Conservation (phyloP, 352 stramenopile genomes). For the Globisporangium splendens region DNA sequence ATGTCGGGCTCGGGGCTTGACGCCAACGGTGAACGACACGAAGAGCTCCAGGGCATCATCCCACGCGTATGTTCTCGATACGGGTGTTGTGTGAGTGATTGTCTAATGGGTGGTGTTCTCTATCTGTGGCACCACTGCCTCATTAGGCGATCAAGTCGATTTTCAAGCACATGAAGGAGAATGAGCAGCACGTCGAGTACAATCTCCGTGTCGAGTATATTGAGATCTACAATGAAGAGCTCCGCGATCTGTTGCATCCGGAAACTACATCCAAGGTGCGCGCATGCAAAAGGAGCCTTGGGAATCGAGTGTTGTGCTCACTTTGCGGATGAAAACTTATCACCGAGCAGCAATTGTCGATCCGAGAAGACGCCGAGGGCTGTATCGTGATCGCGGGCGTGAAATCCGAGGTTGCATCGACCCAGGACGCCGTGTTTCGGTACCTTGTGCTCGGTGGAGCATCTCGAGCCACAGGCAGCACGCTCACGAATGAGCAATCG, state of each 20-base stretch:
- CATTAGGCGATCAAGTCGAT: slow-evolving; percentile 61
- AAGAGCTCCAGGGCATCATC: slow-evolving; percentile 79
- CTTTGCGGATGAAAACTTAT: background rate
- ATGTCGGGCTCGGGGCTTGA: slow-evolving; percentile 81
- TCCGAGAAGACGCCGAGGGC: slow-evolving; percentile 75
- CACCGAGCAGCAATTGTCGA: slow-evolving; percentile 43
- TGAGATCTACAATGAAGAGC: slow-evolving; percentile 99
- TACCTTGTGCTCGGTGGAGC: slow-evolving; percentile 77
- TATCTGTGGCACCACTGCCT: too few species aligned
- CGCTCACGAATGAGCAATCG: slow-evolving; percentile 89
- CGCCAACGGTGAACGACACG: slow-evolving; percentile 49
- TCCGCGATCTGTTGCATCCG: slow-evolving; percentile 92
- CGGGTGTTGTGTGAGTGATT: slow-evolving; percentile 2
- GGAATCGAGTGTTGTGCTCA: background rate
- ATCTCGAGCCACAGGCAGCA: slow-evolving; percentile 81
- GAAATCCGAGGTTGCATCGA: slow-evolving; percentile 74
- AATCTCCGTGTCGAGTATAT: slow-evolving; percentile 94
- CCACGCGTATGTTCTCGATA: slow-evolving; percentile 47
- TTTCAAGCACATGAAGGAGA: slow-evolving; percentile 57
- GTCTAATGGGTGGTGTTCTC: background rate
- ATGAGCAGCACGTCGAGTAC: slow-evolving; percentile 58
- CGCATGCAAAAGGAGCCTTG: too few species aligned
- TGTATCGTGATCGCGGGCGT: slow-evolving; percentile 82
- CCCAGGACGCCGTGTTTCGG: slow-evolving; percentile 76
- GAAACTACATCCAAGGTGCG: slow-evolving; percentile 65